A percentile compares a stretch with the other conserved stretches of the same genome.
These are phyloP conservation scores for Zygoascus hellenicus DNA, from an alignment of 1,139 yeast species.

Conservation along the genomic window DNA sequence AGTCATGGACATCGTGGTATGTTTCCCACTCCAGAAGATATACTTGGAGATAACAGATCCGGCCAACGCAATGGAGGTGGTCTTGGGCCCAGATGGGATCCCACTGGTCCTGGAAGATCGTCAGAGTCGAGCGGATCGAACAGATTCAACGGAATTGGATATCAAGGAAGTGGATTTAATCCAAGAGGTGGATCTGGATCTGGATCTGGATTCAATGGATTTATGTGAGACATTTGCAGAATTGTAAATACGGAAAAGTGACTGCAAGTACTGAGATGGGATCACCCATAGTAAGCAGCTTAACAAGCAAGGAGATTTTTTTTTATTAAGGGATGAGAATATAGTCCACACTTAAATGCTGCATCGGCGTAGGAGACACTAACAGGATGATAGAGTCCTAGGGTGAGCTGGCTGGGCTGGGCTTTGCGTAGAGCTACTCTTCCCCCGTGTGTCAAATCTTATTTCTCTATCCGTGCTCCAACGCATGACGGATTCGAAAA, in stretches of 20 bases:
- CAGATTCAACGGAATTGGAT: not conserved
- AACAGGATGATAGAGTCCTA: too few relatives aligned
- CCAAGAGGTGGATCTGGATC: not conserved
- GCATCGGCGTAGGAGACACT: not conserved
- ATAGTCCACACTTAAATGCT: not conserved
- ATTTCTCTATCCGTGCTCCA: too few relatives aligned
- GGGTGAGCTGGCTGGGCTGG: too few relatives aligned
- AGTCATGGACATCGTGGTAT: constrained; percentile 30
- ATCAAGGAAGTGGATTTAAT: too few relatives aligned
- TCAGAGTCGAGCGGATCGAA: constrained; percentile 6
- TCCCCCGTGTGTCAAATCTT: too few relatives aligned
- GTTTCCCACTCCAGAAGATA: constrained; percentile 32
- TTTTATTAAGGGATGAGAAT: not conserved
- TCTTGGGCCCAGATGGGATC: constrained; percentile 39
- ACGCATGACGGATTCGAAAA: too few relatives aligned
- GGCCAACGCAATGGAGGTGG: constrained; percentile 21
- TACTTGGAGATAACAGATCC: constrained; percentile 21
- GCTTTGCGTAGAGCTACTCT: too few relatives aligned
- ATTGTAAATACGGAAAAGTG: too few relatives aligned
- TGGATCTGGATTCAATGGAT: not conserved
- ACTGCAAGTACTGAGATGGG: too few relatives aligned
- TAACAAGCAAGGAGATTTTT: not conserved
- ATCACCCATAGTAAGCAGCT: too few relatives aligned
- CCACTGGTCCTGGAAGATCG: constrained; percentile 23
- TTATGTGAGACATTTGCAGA: not conserved